A percentile compares a stretch with the other conserved stretches of the same genome.
Conservation (phyloP, 2,329 filamentous ascomycete genomes). For the Aspergillus sp. region DNA sequence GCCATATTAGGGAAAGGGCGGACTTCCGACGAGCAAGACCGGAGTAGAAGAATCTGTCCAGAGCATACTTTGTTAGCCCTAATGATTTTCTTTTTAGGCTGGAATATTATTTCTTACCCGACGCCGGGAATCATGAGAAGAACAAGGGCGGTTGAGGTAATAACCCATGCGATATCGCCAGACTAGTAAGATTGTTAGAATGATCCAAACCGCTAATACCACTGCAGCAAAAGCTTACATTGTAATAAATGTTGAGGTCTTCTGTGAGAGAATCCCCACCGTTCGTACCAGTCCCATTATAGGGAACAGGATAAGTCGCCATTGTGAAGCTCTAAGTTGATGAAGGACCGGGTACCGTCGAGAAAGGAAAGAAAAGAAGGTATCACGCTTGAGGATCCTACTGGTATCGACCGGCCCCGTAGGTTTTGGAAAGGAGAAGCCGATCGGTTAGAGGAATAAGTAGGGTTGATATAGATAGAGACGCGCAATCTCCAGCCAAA, state of each 20-base stretch:
- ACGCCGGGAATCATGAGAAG: constrained; percentile 92
- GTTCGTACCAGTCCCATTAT: constrained; percentile 52
- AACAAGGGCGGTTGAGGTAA: constrained; percentile 74
- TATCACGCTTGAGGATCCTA: constrained; percentile 9
- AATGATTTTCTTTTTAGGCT: background rate
- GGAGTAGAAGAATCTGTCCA: constrained; percentile 79
- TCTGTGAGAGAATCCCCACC: constrained; percentile 67
- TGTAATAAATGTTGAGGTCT: constrained; percentile 83
- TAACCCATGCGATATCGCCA: constrained; percentile 80
- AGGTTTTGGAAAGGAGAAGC: background rate
- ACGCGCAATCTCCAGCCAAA: background rate
- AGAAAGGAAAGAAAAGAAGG: constrained; percentile 11
- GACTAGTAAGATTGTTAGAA: constrained; percentile 48
- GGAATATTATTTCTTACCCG: constrained; percentile 49
- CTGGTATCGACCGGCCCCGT: constrained; percentile 10
- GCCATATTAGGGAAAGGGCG: constrained; percentile 79
- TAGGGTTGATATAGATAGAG: constrained; percentile 2
- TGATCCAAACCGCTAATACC: background rate
- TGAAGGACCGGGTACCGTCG: constrained; percentile 5
- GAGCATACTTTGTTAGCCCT: constrained; percentile 9
- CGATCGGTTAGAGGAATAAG: background rate
- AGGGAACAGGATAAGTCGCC: constrained; percentile 48
- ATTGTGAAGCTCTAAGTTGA: constrained; percentile 21
- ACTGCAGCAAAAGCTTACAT: constrained; percentile 34
- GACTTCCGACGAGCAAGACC: constrained; percentile 87